Evolutionary conservation across 1,139 yeast genomes (phyloP), one percentile per base, ranked within the genome.

Genomic region (Kluyveromyces sp.): DNA sequence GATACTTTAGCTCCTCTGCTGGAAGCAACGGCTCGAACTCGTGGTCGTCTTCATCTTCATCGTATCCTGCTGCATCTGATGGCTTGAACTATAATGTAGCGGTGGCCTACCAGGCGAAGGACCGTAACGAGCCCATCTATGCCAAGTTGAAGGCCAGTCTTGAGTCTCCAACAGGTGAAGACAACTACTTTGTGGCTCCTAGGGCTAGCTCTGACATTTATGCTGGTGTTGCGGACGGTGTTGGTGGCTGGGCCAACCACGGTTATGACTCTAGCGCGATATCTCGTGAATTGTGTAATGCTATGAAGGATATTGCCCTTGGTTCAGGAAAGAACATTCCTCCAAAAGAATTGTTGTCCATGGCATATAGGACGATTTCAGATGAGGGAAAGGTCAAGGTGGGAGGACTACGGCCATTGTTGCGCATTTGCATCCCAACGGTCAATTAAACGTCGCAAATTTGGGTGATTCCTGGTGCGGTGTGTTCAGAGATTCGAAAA

Each of bases 381-480:
- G 53, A 63, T 1, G 79, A 79, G 7, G 79, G 81, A 1, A 72
- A 71, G 41, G 95, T 84, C 7, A 78, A 81, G 61, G 95, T 90
- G 36, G 98, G 98, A 3, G 95, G 97, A 87, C 97, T 1, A 92
- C 98, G 0, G 90, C 95, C 1, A 87, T 96, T 58, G 75, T 86
- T 43, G 97, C 96, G 1, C 74, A 84, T 4, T 77, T 87, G 41
- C 70, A 79, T 15, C 71, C 79, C 1, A 72, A 74, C 21, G 80
- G 79, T 6, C 65, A 66, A 34, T 64, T 92, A 34, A 68, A 71
- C 39, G 83, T 88, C 0, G 84, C 94, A 3, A 92, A 90, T 59
- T 68, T 92, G 47, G 98, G 98, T 5, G 98, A 92, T 63, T 89
- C 97, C 2, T 94, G 97, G 83, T 87, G 89, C 65, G 90, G 95